Evolutionary conservation across 495 filamentous ascomycete species (phyloP).

Genomic region (Articulospora tetracladia): DNA sequence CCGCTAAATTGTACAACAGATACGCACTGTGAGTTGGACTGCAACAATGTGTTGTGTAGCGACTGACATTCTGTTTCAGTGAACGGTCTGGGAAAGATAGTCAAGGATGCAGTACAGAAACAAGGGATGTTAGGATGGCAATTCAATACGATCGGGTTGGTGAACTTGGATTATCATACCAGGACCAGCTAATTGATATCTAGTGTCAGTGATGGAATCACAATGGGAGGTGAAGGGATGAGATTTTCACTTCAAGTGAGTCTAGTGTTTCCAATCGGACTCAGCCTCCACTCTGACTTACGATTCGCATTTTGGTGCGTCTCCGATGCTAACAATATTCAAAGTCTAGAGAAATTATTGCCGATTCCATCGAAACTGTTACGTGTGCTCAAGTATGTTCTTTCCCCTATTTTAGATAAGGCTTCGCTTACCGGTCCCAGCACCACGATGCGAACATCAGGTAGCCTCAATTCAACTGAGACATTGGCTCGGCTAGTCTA

Average conservation of each 20-base stretch:
- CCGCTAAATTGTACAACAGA: slow-evolving; percentile 16
- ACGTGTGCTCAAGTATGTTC: slow-evolving; percentile 56
- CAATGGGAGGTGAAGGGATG: slow-evolving; percentile 90
- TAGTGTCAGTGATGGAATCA: slow-evolving; percentile 58
- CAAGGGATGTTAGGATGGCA: slow-evolving; percentile 81
- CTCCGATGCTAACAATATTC: neutral
- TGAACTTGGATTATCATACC: neutral
- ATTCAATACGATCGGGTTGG: slow-evolving; percentile 84
- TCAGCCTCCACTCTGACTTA: neutral
- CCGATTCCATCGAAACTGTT: slow-evolving; percentile 90
- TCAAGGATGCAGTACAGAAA: slow-evolving; percentile 77
- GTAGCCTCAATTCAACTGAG: no score
- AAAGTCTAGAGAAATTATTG: slow-evolving; percentile 87
- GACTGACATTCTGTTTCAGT: slow-evolving; percentile 43
- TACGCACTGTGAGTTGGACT: slow-evolving; percentile 43
- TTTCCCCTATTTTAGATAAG: neutral
- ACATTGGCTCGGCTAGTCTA: no score
- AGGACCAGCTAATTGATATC: neutral
- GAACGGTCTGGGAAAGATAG: slow-evolving; percentile 83
- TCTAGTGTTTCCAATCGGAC: neutral
- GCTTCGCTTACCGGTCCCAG: slow-evolving; percentile 33
- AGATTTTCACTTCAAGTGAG: slow-evolving; percentile 6
- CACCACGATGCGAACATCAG: slow-evolving; percentile 92
- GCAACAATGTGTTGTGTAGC: slow-evolving; percentile 2
- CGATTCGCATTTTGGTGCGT: no score